Evolutionary conservation across 2,329 filamentous ascomycete species (phyloP).

Genomic region (Monilinia laxa): DNA sequence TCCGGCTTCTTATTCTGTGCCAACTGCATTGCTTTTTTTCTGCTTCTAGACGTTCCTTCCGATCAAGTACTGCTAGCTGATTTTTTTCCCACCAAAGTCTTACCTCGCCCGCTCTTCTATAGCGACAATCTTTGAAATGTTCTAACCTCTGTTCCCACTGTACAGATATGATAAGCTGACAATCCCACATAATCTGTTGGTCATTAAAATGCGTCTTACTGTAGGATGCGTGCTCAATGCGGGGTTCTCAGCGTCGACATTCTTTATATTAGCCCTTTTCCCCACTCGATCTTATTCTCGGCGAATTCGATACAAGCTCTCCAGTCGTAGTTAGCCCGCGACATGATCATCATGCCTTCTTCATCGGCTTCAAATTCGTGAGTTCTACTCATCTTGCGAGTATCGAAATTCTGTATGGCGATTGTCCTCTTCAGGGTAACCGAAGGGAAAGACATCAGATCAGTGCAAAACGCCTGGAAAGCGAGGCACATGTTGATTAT

Average conservation of each 20-base stretch:
- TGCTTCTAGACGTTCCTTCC: not conserved
- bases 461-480: not conserved
- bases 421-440: rapidly evolving
- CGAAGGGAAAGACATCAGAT: not conserved
- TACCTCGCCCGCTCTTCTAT: not conserved
- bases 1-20: not conserved
- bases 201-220: not conserved
- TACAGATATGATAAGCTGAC: not conserved
- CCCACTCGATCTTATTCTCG: not conserved
- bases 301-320: not conserved
- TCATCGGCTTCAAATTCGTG: not conserved
- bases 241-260: not conserved
- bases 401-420: not conserved
- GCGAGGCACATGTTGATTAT: rapidly evolving
- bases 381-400: not conserved
- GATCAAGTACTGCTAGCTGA: not conserved
- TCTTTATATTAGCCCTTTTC: not conserved
- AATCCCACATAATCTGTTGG: not conserved
- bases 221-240: not conserved
- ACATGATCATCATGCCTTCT: not conserved
- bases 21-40: not conserved
- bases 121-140: not conserved
- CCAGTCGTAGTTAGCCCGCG: not conserved
- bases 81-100: not conserved
- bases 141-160: not conserved